Evolutionary conservation across 768 basidiomycete genomes (phyloP).

Genomic region (Phanerochaete carnosa): DNA sequence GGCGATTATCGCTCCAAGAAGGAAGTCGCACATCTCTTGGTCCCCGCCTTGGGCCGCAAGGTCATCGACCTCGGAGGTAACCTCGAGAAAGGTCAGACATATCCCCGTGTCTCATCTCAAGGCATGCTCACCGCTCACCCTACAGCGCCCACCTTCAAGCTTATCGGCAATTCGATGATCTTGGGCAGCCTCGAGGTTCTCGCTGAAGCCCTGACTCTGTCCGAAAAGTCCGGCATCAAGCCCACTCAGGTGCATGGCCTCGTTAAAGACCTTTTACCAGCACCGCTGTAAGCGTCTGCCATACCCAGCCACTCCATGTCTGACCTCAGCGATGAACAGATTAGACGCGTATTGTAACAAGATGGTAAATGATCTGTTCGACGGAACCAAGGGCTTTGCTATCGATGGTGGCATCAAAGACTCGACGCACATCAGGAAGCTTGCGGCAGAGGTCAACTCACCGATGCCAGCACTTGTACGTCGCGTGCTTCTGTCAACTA

Average conservation of each 20-base stretch:
- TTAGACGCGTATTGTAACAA: conserved; percentile 57
- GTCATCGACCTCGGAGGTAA: conserved; percentile 82
- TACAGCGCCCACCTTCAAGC: conserved; percentile 66
- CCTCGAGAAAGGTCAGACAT: conserved; percentile 67
- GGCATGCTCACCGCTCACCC: not conserved
- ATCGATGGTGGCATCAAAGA: conserved; percentile 90
- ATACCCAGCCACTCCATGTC: not conserved
- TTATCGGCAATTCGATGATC: conserved; percentile 79
- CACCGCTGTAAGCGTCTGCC: conserved; percentile 11
- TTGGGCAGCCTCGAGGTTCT: conserved; percentile 76
- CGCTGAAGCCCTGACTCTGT: conserved; percentile 80
- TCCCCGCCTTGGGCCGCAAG: conserved; percentile 77
- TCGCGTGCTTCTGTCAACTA: not conserved
- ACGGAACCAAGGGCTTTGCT: conserved; percentile 70
- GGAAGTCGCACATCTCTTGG: conserved; percentile 69
- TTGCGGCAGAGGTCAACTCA: conserved; percentile 60
- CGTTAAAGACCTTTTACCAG: conserved; percentile 47
- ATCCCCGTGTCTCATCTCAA: not conserved
- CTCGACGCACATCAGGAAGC: conserved; percentile 68
- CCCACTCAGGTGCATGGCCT: conserved; percentile 52
- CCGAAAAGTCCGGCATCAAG: conserved; percentile 80
- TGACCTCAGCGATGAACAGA: conserved; percentile 29
- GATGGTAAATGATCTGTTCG: conserved; percentile 73
- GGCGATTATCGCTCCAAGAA: conserved; percentile 84
- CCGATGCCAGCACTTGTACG: conserved; percentile 61